These are phyloP conservation scores for Parietaria judaica DNA, from an alignment of 306 rosid genomes.

Conservation along the genomic window DNA sequence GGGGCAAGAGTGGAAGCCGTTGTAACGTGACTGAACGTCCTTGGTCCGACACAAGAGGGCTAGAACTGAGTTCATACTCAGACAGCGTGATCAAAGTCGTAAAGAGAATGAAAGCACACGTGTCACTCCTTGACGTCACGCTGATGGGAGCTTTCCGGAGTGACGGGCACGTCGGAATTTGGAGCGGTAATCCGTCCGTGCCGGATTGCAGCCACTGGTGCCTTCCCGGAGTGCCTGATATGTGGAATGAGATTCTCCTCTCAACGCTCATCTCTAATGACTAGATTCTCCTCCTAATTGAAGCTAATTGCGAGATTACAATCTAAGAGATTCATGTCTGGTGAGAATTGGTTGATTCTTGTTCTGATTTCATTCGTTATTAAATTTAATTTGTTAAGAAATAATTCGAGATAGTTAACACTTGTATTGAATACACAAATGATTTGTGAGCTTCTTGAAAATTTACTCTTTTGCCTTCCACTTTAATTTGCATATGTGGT, in stretches of 20 bases:
- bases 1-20: constrained; percentile 40
- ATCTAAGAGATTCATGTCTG: background rate
- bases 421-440: background rate
- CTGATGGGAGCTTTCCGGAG: constrained; percentile 69
- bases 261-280: constrained; percentile 32
- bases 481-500: no score
- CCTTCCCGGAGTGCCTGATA: constrained; percentile 96
- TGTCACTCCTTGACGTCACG: constrained; percentile 50
- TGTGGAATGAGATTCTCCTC: constrained; percentile 88
- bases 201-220: constrained; percentile 99
- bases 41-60: constrained; percentile 44
- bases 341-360: background rate
- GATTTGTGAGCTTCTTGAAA: no score
- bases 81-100: constrained; percentile 48
- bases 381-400: background rate
- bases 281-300: constrained; percentile 7
- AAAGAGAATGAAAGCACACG: constrained; percentile 43
- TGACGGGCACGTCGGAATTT: constrained; percentile 76
- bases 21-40: constrained; percentile 69
- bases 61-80: constrained; percentile 48
- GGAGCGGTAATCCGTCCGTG: constrained; percentile 72
- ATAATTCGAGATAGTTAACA: background rate
- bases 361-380: background rate
- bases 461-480: no score
- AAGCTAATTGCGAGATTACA: background rate